Conservation (phyloP, 1,139 yeast genomes). For the Barnettozyma hawaiiensis region DNA sequence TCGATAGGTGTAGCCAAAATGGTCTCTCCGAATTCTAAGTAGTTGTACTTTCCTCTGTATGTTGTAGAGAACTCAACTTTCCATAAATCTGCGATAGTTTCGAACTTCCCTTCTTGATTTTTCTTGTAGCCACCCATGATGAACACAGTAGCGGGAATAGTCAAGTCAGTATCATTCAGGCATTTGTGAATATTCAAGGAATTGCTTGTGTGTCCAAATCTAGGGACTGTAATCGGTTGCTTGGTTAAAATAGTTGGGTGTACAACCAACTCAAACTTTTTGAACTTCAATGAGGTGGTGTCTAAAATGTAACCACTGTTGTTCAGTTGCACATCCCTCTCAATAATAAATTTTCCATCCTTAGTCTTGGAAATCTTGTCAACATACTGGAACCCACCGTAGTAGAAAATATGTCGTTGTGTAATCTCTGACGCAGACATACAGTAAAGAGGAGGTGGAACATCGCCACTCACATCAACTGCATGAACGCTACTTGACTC, state of each 20-base stretch:
- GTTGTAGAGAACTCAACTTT: slow-evolving; percentile 36
- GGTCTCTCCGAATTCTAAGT: slow-evolving; percentile 30
- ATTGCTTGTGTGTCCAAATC: slow-evolving; percentile 41
- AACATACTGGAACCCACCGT: slow-evolving; percentile 42
- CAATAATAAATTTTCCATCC: slow-evolving; percentile 28
- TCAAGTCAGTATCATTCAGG: slow-evolving; percentile 1
- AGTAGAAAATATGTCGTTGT: slow-evolving; percentile 35
- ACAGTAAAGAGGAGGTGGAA: slow-evolving; percentile 39
- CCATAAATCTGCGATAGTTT: slow-evolving; percentile 44
- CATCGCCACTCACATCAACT: slow-evolving; percentile 29
- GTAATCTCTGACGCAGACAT: slow-evolving; percentile 34
- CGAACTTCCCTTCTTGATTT: slow-evolving; percentile 26
- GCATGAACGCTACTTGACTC: slow-evolving; percentile 32
- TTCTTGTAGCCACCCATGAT: slow-evolving; percentile 42
- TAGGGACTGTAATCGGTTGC: slow-evolving; percentile 35
- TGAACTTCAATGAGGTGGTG: slow-evolving; percentile 32
- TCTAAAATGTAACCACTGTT: slow-evolving; percentile 40
- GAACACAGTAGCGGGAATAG: slow-evolving; percentile 23
- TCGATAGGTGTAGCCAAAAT: slow-evolving; percentile 30
- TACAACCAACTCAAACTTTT: slow-evolving; percentile 33
- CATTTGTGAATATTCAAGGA: slow-evolving; percentile 25
- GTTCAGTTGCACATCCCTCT: slow-evolving; percentile 32
- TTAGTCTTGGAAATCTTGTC: slow-evolving; percentile 24
- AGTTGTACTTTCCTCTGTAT: slow-evolving; percentile 31
- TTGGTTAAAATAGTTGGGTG: slow-evolving; percentile 36